These are phyloP conservation scores for Endothia cerciana DNA, from an alignment of 2,329 filamentous ascomycete species.

Conservation along the genomic window DNA sequence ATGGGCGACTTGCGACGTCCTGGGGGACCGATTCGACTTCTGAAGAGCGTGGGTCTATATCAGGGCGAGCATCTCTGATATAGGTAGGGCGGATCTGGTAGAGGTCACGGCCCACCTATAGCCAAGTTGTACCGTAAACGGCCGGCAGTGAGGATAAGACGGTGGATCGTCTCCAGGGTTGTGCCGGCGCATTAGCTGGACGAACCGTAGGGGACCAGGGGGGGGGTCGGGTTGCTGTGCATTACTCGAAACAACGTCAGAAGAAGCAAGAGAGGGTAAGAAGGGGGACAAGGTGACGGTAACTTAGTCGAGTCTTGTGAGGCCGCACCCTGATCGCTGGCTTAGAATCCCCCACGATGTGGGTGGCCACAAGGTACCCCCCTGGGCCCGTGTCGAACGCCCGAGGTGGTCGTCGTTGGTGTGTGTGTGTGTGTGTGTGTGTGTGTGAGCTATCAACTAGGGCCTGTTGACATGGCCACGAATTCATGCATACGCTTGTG, in stretches of 20 bases:
- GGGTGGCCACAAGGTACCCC: constrained; percentile 22
- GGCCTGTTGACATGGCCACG: constrained; percentile 47
- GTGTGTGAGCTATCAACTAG: constrained; percentile 42
- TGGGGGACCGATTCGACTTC: constrained; percentile 17
- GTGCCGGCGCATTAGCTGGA: constrained; percentile 27
- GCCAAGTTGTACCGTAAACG: constrained; percentile 12
- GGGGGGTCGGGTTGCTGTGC: constrained; percentile 15
- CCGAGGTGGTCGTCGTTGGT: constrained; percentile 36
- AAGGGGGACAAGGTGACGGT: constrained; percentile 13
- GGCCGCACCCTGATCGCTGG: constrained; percentile 23
- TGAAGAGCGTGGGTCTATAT: constrained; percentile 24
- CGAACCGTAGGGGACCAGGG: constrained; percentile 23
- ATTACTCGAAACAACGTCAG: constrained; percentile 29
- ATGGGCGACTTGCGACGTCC: constrained; percentile 23
- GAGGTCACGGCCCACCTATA: constrained; percentile 23
- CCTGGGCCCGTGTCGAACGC: constrained; percentile 23
- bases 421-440: too few species aligned
- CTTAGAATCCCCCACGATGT: constrained; percentile 21
- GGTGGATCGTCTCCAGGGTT: constrained; percentile 25
- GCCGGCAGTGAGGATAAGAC: constrained; percentile 21
- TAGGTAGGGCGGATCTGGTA: constrained; percentile 26
- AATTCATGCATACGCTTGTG: constrained; percentile 50
- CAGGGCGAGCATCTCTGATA: constrained; percentile 21
- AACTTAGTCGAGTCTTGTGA: constrained; percentile 23
- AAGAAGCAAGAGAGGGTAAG: constrained; percentile 23